Evolutionary conservation across 164 flowering plant species (phyloP), one percentile per base, ranked within the genome.

Genomic region (Dillenia suffruticosa): DNA sequence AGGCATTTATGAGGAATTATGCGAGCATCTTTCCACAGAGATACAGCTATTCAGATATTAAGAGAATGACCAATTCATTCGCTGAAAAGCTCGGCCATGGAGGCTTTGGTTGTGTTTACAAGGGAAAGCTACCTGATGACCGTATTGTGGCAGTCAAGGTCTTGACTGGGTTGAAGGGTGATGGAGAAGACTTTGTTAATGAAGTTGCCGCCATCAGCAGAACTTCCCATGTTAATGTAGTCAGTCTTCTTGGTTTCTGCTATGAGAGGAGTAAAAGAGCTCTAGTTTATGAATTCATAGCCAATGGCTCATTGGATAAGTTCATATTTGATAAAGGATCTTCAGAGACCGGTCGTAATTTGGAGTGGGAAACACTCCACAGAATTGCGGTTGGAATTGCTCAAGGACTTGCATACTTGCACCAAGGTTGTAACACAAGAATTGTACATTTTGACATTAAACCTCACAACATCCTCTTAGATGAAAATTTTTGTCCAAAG

Each of bases 401-500:
- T 19, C 22, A 1, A 19, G 22, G 22, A 19, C 22, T 19, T 19
- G 22, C 22, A 19, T 19, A 19, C 22, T 19, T 19, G 22, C 22
- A 19, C 22, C 22, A 19, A 19, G 22, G 22, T 1, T 19, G 22
- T 19, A 19, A 19, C 22, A 19, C 22, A 19, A 1, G 22, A 19
- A 19, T 1, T 19, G 1, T 19, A 1, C 22, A 19, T 19, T 19
- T 19, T 19, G 22, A 19, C 22, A 19, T 19, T 1, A 19, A 19
- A 19, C 22, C 22, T 19, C 22, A 19, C 22, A 19, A 19, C 22
- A 19, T 19, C 22, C 22, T 19, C 22, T 67, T 76, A 2, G 74
- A 67, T 49, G 63, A 49, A 17, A 51, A 76, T 12, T 67, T 69
- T 12, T 57, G 58, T 43, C 80, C 74, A 1, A 73, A 73, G 48